These are phyloP conservation scores for Beauveria varroae DNA, from an alignment of 2,329 filamentous ascomycete genomes.

Conservation along the genomic window DNA sequence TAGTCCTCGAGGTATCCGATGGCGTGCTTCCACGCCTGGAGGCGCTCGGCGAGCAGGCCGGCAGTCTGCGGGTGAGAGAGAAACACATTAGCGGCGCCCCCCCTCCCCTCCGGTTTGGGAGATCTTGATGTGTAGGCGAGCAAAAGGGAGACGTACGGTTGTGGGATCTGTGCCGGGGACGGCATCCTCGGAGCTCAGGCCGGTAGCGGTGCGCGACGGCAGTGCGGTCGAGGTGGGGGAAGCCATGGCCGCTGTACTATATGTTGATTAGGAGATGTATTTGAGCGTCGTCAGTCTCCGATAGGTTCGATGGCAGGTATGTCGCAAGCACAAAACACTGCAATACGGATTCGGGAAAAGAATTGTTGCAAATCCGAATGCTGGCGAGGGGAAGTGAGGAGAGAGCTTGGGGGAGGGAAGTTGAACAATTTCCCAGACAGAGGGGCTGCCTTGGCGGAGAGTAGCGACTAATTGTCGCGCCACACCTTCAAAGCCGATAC, in stretches of 20 bases:
- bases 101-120: not conserved
- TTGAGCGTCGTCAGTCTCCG: not conserved
- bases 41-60: constrained; percentile 75
- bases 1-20: constrained; percentile 90
- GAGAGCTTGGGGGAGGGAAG: too few relatives aligned
- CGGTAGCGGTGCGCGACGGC: constrained; percentile 41
- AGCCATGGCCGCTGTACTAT: not conserved
- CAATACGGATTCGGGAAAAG: too few relatives aligned
- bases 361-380: too few relatives aligned
- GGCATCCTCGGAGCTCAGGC: constrained; percentile 48
- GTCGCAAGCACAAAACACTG: too few relatives aligned
- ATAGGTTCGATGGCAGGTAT: not conserved
- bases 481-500: not conserved
- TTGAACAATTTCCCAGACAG: too few relatives aligned
- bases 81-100: not conserved
- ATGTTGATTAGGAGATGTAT: not conserved
- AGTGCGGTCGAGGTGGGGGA: constrained; percentile 19
- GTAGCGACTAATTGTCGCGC: too few relatives aligned
- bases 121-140: not conserved
- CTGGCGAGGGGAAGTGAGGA: too few relatives aligned
- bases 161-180: constrained; percentile 51
- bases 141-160: constrained; percentile 36
- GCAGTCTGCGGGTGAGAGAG: constrained; percentile 47
- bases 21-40: constrained; percentile 94
- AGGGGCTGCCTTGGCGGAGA: too few relatives aligned